Percentiles rank a stretch among this genome's conserved stretches.
Conservation (phyloP, 495 filamentous ascomycete species). For the Xylaria cubensis region DNA sequence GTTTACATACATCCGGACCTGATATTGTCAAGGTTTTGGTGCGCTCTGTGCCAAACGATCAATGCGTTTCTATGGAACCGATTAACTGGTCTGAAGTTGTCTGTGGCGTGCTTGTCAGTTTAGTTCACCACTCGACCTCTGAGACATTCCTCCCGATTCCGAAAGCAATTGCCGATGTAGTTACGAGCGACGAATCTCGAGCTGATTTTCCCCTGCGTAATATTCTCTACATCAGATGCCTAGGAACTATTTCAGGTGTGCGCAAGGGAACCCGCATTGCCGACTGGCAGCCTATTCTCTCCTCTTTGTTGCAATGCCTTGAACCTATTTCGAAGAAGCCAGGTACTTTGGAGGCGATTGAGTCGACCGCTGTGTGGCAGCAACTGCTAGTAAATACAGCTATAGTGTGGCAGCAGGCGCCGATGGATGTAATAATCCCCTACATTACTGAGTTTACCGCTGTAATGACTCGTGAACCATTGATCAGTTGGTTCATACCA, state of each 20-base stretch:
- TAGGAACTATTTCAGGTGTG: constrained; percentile 74
- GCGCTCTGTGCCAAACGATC: constrained; percentile 55
- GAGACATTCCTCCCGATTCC: constrained; percentile 71
- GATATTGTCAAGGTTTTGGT: constrained; percentile 73
- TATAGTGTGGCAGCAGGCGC: constrained; percentile 74
- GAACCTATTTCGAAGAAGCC: constrained; percentile 46
- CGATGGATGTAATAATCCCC: constrained; percentile 80
- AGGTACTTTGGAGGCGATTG: constrained; percentile 46
- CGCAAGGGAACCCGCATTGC: constrained; percentile 77
- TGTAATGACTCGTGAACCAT: constrained; percentile 64
- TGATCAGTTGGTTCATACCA: constrained; percentile 74
- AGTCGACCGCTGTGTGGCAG: constrained; percentile 59
- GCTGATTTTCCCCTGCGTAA: constrained; percentile 49
- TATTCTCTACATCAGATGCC: constrained; percentile 61
- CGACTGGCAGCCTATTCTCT: constrained; percentile 72
- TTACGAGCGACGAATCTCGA: constrained; percentile 41
- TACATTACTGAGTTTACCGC: constrained; percentile 67
- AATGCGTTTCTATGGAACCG: constrained; percentile 50
- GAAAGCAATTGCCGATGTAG: constrained; percentile 62
- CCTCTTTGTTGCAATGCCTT: constrained; percentile 62
- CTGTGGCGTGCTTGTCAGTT: constrained; percentile 74
- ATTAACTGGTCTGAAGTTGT: constrained; percentile 67
- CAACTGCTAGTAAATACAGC: constrained; percentile 65
- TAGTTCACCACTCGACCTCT: constrained; percentile 80
- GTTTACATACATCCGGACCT: constrained; percentile 78